Conservation (phyloP, 306 rosid genomes). For the Cucurbita ficifolia region DNA sequence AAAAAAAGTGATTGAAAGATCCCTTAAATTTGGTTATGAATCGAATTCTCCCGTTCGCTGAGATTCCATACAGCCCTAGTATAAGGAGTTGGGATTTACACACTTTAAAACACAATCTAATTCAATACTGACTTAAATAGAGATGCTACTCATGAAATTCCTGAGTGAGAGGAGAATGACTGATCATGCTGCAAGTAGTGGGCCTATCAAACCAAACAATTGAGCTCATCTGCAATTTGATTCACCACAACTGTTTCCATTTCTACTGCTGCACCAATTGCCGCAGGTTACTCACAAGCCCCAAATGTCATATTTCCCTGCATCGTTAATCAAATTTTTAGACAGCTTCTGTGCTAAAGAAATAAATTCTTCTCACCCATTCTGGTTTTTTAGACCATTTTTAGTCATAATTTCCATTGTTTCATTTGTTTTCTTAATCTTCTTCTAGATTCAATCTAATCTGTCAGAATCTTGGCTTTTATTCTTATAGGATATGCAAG, state of each 20-base stretch:
- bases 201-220: slow-evolving; percentile 14
- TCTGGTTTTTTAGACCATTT: background rate
- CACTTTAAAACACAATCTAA: too few relatives aligned
- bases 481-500: background rate
- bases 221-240: slow-evolving; percentile 14
- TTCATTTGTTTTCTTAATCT: background rate
- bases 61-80: too few relatives aligned
- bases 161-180: slow-evolving; percentile 14
- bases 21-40: too few relatives aligned
- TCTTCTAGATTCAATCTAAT: background rate
- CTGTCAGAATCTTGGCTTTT: background rate
- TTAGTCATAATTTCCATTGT: background rate
- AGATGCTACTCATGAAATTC: background rate
- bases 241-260: slow-evolving; percentile 12
- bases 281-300: slow-evolving; percentile 36
- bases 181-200: background rate
- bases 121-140: too few relatives aligned
- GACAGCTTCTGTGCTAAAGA: background rate
- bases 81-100: too few relatives aligned
- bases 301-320: slow-evolving; percentile 56
- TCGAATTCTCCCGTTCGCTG: too few relatives aligned
- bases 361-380: background rate
- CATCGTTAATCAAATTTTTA: background rate
- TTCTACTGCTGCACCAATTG: slow-evolving; percentile 2
- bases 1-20: too few relatives aligned